Evolutionary conservation across 169 alveolate genomes (phyloP), one percentile per base, ranked within the genome.

Genomic region (Eimeria sp.): DNA sequence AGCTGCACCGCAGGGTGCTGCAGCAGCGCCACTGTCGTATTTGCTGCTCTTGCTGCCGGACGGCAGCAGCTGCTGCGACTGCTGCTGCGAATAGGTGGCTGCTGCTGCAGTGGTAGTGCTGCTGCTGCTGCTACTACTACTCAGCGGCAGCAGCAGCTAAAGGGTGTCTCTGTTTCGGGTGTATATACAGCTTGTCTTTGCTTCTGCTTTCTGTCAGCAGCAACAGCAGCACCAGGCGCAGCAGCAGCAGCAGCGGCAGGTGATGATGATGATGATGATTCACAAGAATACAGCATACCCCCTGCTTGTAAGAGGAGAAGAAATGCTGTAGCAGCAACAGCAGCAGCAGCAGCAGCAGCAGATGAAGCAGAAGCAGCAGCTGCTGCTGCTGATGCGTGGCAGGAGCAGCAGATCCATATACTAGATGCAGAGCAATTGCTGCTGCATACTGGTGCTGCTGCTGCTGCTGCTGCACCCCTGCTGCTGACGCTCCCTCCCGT

Each of bases 171-270:
- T 11, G 63, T 84, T 20, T 57, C 92, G 18, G 34, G 92, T 84
- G 92, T 84, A 54, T 84, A 84, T 84, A 84, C 92, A 57, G 92
- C 92, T n/a, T 84, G 92, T 43, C 92, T 84, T n/a, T 84, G 92
- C 40, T 84, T 76, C 61, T 84, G 92, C 92, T 0, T 51, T 25
- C 4, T 51, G 61, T 11, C 57, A 16, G 51, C 61, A 78, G 91
- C 76, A 49, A 72, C 63, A 82, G 73, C 73, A 47, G 73, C 90
- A 82, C 18, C 47, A 70, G 80, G 49, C n/a, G 83, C 83, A 73
- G 34, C 89, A 40, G 91, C 25, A 49, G 91, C 67, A 83, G 76
- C 91, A n/a, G 76, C 92, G 57, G 78, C 78, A 67, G 78, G 47
- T n/a, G 78, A 43, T 27, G 78, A 57, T 27, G 63, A 43, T 14